Base-by-base conservation (phyloP, 495 filamentous ascomycete genomes). In the Tuber umbilicatum region DNA sequence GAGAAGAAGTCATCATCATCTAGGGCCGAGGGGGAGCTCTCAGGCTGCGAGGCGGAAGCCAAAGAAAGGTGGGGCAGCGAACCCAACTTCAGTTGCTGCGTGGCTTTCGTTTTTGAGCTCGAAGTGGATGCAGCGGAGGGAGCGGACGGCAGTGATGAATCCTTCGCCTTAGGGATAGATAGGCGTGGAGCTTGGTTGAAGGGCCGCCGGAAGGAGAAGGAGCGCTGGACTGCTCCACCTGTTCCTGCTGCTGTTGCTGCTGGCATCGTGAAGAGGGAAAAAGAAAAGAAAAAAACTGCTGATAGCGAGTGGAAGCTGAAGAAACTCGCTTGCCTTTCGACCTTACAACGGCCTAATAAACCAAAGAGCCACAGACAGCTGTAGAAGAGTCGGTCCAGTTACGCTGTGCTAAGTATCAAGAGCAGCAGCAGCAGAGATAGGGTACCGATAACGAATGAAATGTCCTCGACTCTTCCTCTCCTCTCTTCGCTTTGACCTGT, bases 121-220 rank as follows among this genome's bases (percentile, higher is more conserved):
- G 55, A 64, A 64, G 27, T 31, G 27, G 55, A 14, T 64, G 27
- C 27, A 64, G 55, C 12, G 27, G 55, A 64, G 55, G 55, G n/a
- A 64, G 55, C 55, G 12, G 55, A 27, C 55, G 16, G 27, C 55
- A 27, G 55, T 35, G 55, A 17, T 64, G 55, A 19, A 35, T 35
- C 77, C 67, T 79, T 78, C 12, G 77, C 69, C 64, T 68, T 79
- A 39, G 76, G 75, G 71, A 79, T 40, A 17, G 77, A 79, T 50
- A 78, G 38, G 12, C 77, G 77, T 41, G 75, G 75, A 64, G 77
- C 55, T 5, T 64, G 55, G 55, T 14, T 64, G 14, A 64, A 78
- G 70, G 77, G 71, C 68, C 77, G 77, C 35, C 77, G 69, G 31
- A 79, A 74, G 39, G 76, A 77, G 42, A 79, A 79, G 69, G 45